Evolutionary conservation across 2,329 filamentous ascomycete species (phyloP).

Genomic region (Fusarium denticulatum): DNA sequence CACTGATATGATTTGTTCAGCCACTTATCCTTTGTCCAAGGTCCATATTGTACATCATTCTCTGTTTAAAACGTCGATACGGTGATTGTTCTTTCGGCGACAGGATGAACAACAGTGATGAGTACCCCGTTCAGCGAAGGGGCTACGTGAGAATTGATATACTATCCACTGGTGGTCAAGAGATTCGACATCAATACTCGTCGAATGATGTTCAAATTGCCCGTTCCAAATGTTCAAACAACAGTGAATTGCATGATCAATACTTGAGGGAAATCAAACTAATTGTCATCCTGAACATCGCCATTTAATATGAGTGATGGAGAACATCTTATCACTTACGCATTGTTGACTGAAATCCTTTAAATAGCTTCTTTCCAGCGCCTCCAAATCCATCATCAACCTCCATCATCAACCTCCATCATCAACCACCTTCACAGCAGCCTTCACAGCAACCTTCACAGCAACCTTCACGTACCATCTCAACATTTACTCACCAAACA

Average conservation of each 20-base stretch:
- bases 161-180: fast-evolving
- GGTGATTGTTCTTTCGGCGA: neutral
- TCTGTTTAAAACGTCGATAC: neutral
- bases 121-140: neutral
- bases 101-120: too few relatives aligned
- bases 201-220: neutral
- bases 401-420: neutral
- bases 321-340: too few relatives aligned
- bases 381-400: neutral
- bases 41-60: neutral
- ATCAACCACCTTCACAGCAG: neutral
- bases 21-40: fast-evolving
- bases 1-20: too few relatives aligned
- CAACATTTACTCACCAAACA: neutral
- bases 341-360: neutral
- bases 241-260: neutral
- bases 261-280: neutral
- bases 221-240: neutral
- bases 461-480: neutral
- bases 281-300: neutral
- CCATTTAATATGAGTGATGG: neutral
- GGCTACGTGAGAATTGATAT: neutral
- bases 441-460: neutral
- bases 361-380: neutral
- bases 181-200: neutral